Evolutionary conservation across 2,329 filamentous ascomycete species (phyloP).

Genomic region (Cucurbitaria berberidis): DNA sequence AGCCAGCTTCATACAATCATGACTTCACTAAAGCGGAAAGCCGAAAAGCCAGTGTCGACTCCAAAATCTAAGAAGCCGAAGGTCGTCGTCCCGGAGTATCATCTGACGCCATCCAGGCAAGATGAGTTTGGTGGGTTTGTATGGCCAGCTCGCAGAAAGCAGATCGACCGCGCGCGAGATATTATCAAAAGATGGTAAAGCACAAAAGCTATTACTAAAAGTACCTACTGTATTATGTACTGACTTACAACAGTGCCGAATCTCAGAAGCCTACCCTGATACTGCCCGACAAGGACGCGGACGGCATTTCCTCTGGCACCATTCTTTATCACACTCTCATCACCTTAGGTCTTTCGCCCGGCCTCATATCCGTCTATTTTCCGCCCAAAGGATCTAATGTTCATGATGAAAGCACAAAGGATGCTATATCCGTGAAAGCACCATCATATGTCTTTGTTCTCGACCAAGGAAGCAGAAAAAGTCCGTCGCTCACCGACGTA

Average conservation of each 20-base stretch:
- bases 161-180: conserved; percentile 61
- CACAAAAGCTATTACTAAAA: conserved; percentile 5
- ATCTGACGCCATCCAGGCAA: conserved; percentile 34
- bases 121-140: conserved; percentile 54
- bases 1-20: conserved; percentile 23
- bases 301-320: conserved; percentile 68
- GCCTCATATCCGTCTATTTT: conserved; percentile 64
- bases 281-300: conserved; percentile 72
- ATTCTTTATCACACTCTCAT: conserved; percentile 67
- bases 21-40: conserved; percentile 41
- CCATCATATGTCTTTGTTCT: conserved; percentile 68
- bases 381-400: conserved; percentile 65
- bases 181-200: conserved; percentile 65
- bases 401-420: conserved; percentile 61
- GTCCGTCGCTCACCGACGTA: conserved; percentile 59
- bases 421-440: conserved; percentile 56
- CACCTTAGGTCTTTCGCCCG: conserved; percentile 61
- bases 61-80: conserved; percentile 35
- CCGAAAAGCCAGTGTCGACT: conserved; percentile 19
- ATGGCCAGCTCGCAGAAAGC: conserved; percentile 66
- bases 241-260: conserved; percentile 52
- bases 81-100: conserved; percentile 38
- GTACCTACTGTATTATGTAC: neutral
- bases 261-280: conserved; percentile 62
- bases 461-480: conserved; percentile 67